A percentile compares a stretch with the other conserved stretches of the same genome.
Conservation (phyloP, 2,329 filamentous ascomycete genomes). For the Aspergillus pseudotamarii region DNA sequence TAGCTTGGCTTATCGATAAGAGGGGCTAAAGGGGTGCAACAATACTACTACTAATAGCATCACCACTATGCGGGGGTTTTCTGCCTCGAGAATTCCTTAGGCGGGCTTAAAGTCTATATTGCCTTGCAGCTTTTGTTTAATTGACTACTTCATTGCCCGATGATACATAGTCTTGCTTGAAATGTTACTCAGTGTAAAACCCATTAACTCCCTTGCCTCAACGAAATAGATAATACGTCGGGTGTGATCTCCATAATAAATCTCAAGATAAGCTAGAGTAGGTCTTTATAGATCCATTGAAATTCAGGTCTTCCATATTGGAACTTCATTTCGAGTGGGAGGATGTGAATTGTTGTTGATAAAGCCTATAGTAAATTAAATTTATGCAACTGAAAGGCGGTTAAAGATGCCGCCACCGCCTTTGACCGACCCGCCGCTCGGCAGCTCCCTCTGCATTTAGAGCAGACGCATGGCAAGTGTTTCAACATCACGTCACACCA, state of each 20-base stretch:
- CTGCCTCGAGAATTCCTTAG: neutral
- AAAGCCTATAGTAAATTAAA: too few relatives aligned
- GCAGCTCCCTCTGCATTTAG: conserved; percentile 6
- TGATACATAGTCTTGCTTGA: neutral
- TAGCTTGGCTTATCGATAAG: conserved; percentile 31
- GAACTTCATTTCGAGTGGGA: neutral
- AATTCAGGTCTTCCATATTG: neutral
- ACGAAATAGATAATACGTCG: neutral
- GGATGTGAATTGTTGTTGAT: neutral
- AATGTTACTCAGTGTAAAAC: neutral
- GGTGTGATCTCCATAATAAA: too few relatives aligned
- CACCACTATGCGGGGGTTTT: neutral
- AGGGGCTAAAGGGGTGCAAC: neutral
- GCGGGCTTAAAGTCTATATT: neutral
- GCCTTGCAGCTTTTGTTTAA: neutral
- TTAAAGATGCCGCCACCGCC: conserved; percentile 22
- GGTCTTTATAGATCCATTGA: neutral
- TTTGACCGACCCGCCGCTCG: conserved; percentile 16
- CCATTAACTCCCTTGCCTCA: neutral
- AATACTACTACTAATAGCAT: neutral
- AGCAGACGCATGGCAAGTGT: conserved; percentile 3
- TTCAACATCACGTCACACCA: conserved; percentile 21
- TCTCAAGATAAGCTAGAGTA: neutral
- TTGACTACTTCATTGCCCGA: neutral
- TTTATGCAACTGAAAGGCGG: neutral